Evolutionary conservation across 371 early-diverging fungal species (phyloP), one percentile per base, ranked within the genome.

Genomic region (Syncephalastrum racemosum): DNA sequence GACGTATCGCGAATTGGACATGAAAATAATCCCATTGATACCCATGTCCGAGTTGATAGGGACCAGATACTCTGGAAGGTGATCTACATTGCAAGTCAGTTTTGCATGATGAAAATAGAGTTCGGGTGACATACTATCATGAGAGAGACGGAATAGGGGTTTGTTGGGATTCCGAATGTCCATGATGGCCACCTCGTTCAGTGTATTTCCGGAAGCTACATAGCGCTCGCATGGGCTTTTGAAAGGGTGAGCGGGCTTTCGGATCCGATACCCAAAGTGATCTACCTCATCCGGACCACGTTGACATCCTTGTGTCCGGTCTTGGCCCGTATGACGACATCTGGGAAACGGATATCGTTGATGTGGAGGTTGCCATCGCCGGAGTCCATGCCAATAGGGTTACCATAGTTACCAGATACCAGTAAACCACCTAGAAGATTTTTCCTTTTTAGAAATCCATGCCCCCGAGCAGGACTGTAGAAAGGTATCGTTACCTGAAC

Each of bases 231-330:
- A 77, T 13, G 70, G 69, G 54, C 77, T 76, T 55, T 13, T n/a
- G 12, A 19, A n/a, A n/a, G n/a, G n/a, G n/a, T n/a, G n/a, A n/a
- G n/a, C n/a, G n/a, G n/a, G n/a, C n/a, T n/a, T n/a, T n/a, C n/a
- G n/a, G n/a, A n/a, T n/a, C 16, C 19, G 10, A 8, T 39, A 4
- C 2, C n/a, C n/a, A n/a, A n/a, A n/a, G n/a, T n/a, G n/a, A n/a
- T 18, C 39, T 66, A 66, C 71, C 71, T 71, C 42, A 73, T 62
- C 2, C 67, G 54, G 15, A 73, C 77, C 6, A 70, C 31, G 39
- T 77, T 77, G 1, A 77, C 77, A 54, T 77, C 77, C 0, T 53
- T n/a, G 58, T 77, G 77, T 0, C 61, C 63, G 1, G 73, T 65
- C 24, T 41, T 52, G 15, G 71, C 68, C 39, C 48, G 58, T 3